Evolutionary conservation across 345 rosid genomes (phyloP).

Genomic region (Barbarea vulgaris): DNA sequence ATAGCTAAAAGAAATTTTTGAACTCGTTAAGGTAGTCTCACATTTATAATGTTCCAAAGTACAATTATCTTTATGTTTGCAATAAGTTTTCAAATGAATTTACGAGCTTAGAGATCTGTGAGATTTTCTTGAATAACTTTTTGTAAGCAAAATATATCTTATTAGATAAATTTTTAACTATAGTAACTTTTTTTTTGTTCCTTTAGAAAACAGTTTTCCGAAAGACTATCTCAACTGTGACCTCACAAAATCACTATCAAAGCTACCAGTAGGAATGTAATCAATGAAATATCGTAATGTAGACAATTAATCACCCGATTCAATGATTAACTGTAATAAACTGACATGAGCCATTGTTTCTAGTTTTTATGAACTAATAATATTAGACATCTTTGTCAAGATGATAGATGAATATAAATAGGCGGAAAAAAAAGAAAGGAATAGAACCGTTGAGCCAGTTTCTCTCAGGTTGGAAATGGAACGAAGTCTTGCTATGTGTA

Average conservation of each 20-base stretch:
- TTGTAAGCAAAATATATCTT: no score
- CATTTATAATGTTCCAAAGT: neutral
- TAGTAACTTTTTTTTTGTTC: no score
- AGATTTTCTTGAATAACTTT: no score
- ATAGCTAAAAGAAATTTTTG: neutral
- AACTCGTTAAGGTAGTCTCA: neutral
- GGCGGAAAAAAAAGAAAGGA: neutral
- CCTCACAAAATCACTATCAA: neutral
- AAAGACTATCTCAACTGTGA: neutral
- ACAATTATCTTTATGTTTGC: neutral
- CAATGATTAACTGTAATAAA: neutral
- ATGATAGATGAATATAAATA: neutral
- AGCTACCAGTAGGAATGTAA: neutral
- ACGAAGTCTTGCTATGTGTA: slow-evolving; percentile 37
- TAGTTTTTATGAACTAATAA: neutral
- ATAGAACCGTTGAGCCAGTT: slow-evolving; percentile 50
- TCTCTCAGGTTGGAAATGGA: slow-evolving; percentile 46
- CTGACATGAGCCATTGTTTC: neutral
- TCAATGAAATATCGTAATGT: neutral
- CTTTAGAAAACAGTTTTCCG: neutral
- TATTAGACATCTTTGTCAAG: neutral
- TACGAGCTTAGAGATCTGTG: neutral
- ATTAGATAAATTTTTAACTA: no score
- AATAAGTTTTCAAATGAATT: neutral
- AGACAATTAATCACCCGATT: neutral